Conservation (phyloP, 441 rosid genomes). For the Corymbia citriodora region DNA sequence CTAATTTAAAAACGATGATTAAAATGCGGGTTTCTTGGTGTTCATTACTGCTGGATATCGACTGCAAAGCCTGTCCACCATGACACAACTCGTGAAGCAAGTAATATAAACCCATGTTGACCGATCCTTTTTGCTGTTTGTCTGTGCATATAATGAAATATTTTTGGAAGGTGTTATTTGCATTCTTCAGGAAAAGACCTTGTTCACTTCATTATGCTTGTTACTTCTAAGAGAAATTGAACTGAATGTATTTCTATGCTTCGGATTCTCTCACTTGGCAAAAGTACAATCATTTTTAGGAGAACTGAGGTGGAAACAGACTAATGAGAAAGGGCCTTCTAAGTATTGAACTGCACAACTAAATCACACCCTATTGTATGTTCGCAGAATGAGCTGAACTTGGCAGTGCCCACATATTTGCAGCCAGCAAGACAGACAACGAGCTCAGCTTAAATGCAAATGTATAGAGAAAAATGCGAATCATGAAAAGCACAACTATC, state of each 20-base stretch:
- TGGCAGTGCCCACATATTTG: neutral
- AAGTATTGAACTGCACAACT: neutral
- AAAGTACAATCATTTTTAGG: neutral
- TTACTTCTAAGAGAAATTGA: neutral
- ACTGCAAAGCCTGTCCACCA: neutral
- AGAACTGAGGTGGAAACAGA: neutral
- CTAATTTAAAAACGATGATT: neutral
- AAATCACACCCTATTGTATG: neutral
- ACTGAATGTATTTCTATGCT: neutral
- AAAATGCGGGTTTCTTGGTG: neutral
- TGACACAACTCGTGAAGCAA: neutral
- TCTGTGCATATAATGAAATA: neutral
- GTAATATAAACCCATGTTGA: neutral
- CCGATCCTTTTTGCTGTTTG: neutral
- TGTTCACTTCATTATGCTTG: neutral
- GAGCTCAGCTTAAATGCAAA: neutral
- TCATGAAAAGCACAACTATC: neutral
- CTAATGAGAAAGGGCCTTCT: neutral
- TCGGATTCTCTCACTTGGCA: neutral
- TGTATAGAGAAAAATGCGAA: neutral
- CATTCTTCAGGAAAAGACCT: neutral
- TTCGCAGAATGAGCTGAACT: too few relatives aligned
- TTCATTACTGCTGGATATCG: neutral
- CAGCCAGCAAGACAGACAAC: neutral
- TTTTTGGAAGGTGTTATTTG: neutral